Base-by-base conservation (phyloP, 345 rosid species). In the Diplotaxis tenuifolia region DNA sequence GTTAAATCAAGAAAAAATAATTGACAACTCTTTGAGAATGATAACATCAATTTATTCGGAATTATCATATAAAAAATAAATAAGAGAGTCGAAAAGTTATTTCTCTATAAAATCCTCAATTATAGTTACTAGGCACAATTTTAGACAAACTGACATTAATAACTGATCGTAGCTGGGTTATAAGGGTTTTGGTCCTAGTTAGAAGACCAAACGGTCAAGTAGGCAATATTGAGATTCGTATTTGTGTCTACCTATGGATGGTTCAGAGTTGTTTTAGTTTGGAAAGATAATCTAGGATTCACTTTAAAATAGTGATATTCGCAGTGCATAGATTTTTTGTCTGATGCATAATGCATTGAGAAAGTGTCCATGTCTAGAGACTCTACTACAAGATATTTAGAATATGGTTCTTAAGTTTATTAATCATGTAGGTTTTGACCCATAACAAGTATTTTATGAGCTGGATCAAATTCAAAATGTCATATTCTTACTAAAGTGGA, bases 211-310 rank as follows among this genome's bases (percentile, higher is more conserved):
- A 31, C 10, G 65, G 49, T 54, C 63, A 64, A 38, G 31, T 64
- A 45, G 72, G 66, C 73, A 75, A 75, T 14, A 68, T 18, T 60
- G 3, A 75, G 73, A 75, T 75, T 75, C 68, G 73, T 75, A 52
- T 75, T 68, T 68, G 63, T 68, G 73, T 75, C 63, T 50, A 68
- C 32, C 68, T 52, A 34, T 59, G 73, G 73, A 75, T 75, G 78
- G 68, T 61, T 75, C 32, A 38, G 32, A 75, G 29, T 67, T 60
- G 67, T 59, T 74, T 67, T 67, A 14, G 21, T 60, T 50, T 67
- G 28, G 18, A 67, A 67, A 67, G 42, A 58, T 38, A 52, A 50
- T 75, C 60, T 50, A 36, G 29, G 73, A 75, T 75, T 61, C 78
- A 68, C 63, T 36, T 67, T 32, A 15, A 67, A 50, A 61, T 19